Evolutionary conservation across 2,329 filamentous ascomycete genomes (phyloP), one percentile per base, ranked within the genome.

Genomic region (Xylaria sp.): DNA sequence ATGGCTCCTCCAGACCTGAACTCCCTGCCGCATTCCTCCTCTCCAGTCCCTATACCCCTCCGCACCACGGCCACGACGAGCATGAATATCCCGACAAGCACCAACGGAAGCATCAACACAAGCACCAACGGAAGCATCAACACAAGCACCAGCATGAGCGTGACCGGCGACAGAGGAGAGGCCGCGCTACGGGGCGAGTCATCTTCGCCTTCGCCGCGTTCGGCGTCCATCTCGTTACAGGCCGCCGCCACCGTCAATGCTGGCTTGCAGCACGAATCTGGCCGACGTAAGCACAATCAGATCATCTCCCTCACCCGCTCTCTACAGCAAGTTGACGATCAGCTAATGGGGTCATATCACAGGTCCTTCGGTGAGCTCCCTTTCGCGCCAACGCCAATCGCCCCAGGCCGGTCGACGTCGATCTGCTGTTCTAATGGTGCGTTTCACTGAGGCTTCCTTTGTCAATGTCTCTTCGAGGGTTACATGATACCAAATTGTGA

Each of bases 191-290:
- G 47, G 68, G 33, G 74, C 74, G 80, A 84, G 63, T 86, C 85
- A 23, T 84, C 87, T 25, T 85, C 86, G 33, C 82, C 85, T 50
- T 87, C 88, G 46, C 85, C 87, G 38, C 83, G 89, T 69, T 87
- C 87, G 52, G 85, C 89, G 35, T 87, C 89, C 42, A 83, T 86
- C 65, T 92, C 90, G 14, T 83, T 95, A 9, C 90, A 91, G 73
- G 91, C 90, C 54, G 87, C 91, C 12, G 91, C 90, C 7, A 88
- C 90, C 45, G 85, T 94, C 76, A 94, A 94, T 74, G 89, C 91
- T 28, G 87, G 91, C 54, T 85, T 92, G 28, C 87, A 91, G 68
- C 86, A 85, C 66, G 86, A 90, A 71, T 81, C 85, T 40, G 84
- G 85, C 12, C 78, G 83, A 74, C 80, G 86, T 88, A 80, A 49